Conservation (phyloP, 441 rosid genomes). For the Dalechampia spathulata region DNA sequence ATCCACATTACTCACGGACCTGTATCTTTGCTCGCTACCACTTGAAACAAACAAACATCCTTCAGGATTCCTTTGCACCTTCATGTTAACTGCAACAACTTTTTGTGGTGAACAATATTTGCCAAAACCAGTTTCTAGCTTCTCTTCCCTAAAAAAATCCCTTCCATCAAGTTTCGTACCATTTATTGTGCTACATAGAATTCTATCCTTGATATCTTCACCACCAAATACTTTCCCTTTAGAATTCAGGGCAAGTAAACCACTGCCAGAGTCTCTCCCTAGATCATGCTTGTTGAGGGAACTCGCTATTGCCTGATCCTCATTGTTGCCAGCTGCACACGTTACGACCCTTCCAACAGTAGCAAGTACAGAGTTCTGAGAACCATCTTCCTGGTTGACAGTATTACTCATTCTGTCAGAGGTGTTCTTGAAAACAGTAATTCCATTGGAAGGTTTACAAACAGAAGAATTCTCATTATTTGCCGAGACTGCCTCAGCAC, state of each 20-base stretch:
- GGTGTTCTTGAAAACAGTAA: conserved; percentile 4
- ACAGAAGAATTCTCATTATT: conserved; percentile 9
- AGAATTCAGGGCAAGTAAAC: conserved; percentile 13
- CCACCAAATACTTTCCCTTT: conserved; percentile 14
- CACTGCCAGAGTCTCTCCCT: conserved; percentile 12
- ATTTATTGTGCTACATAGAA: conserved; percentile 20
- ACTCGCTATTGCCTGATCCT: conserved; percentile 8
- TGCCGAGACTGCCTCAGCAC: conserved; percentile 12
- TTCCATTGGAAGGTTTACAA: conserved; percentile 18
- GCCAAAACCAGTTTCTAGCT: conserved; percentile 15
- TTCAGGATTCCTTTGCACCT: conserved; percentile 18
- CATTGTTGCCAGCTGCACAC: conserved; percentile 6
- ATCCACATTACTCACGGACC: conserved; percentile 12
- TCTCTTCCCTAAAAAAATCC: conserved; percentile 17
- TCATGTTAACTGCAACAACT: conserved; percentile 13
- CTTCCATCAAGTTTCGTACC: conserved; percentile 16
- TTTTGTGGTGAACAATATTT: conserved; percentile 9
- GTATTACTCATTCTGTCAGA: neutral
- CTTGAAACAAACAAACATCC: conserved; percentile 14
- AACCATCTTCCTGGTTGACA: conserved; percentile 1
- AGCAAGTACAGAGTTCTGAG: conserved; percentile 12
- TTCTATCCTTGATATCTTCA: conserved; percentile 19
- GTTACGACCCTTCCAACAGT: conserved; percentile 5
- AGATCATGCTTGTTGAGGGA: conserved; percentile 16
- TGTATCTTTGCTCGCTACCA: conserved; percentile 17